phyloP scores from a whole-genome alignment of 805 yeast genomes.

The Blastobotrys americana region DNA sequence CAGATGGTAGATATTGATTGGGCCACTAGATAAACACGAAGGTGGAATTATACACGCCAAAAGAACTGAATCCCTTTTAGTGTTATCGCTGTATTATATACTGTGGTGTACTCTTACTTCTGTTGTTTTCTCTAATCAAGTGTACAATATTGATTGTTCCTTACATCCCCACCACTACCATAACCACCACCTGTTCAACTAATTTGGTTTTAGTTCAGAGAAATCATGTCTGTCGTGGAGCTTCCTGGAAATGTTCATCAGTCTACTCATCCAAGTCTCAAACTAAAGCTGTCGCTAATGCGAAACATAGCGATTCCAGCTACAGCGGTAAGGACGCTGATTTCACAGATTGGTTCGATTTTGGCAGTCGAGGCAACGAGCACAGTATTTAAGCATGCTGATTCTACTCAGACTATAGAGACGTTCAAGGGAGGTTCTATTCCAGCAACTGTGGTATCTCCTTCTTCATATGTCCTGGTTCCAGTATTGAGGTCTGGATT shows the following conservation, averaged over 20 bases:
- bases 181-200: too few relatives aligned
- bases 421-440: slow-evolving; percentile 13
- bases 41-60: too few relatives aligned
- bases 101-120: too few relatives aligned
- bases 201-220: too few relatives aligned
- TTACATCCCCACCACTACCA: too few relatives aligned
- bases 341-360: slow-evolving; percentile 20
- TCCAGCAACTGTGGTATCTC: slow-evolving; percentile 11
- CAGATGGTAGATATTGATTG: too few relatives aligned
- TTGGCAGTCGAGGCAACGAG: slow-evolving; percentile 25
- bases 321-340: slow-evolving; percentile 20
- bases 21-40: too few relatives aligned
- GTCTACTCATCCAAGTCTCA: slow-evolving; percentile 22
- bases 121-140: too few relatives aligned
- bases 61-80: too few relatives aligned
- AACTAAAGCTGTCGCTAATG: slow-evolving; percentile 23
- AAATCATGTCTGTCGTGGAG: too few relatives aligned
- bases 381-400: slow-evolving; percentile 14
- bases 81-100: too few relatives aligned
- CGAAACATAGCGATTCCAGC: slow-evolving; percentile 18
- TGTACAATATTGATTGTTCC: too few relatives aligned
- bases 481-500: slow-evolving; percentile 31
- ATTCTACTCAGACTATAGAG: slow-evolving; percentile 1
- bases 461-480: slow-evolving; percentile 21
- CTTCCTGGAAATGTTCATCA: slow-evolving; percentile 14